Base-by-base conservation (phyloP, 805 yeast species). In the Wickerhamiella azymoides region DNA sequence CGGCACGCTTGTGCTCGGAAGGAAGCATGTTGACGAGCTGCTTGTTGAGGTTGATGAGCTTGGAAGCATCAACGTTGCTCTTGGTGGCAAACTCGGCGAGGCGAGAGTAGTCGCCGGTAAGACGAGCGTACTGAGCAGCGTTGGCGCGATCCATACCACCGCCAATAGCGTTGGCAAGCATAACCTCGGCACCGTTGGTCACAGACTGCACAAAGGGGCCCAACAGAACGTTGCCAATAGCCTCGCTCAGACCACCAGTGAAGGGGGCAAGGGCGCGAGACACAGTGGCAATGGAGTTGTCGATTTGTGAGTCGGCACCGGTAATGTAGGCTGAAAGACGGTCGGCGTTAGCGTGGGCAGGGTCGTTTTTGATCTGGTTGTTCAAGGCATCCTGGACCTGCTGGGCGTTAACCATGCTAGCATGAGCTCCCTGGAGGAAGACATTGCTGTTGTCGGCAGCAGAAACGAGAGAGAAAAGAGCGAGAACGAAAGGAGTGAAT, bases 191-290 rank as follows among this genome's bases (percentile, higher is more conserved):
- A 30, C 62, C 60, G 50, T 52, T 49, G 46, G 62, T 57, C 21
- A 58, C 50, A n/a, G 62, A 51, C 49, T 59, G 61, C 32, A 58
- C 58, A 41, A 53, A 49, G 19, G 64, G 62, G 27, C 62, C 62
- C n/a, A 52, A 47, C 11, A 53, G 44, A 25, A 48, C 42, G 28
- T 49, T 46, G 37, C 48, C 54, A 26, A 53, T 39, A 14, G 49
- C 52, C 48, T 39, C 27, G 14, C 52, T 47, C 13, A 47, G 27
- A 24, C 57, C 57, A 30, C 46, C 46, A 25, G 54, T 50, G 37
- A 47, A 17, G 21, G 51, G 52, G 5, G 50, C 50, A 10, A 52
- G 49, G 13, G 52, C 50, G 2, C 47, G 32, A 27, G 47, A 25
- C 8, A 46, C 48, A 25, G 53, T 47, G 8, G 52, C 60, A 27